A percentile compares a stretch with the other conserved stretches of the same genome.
phyloP scores from a whole-genome alignment of 768 basidiomycete genomes.

The Strobilomyces confusus region DNA sequence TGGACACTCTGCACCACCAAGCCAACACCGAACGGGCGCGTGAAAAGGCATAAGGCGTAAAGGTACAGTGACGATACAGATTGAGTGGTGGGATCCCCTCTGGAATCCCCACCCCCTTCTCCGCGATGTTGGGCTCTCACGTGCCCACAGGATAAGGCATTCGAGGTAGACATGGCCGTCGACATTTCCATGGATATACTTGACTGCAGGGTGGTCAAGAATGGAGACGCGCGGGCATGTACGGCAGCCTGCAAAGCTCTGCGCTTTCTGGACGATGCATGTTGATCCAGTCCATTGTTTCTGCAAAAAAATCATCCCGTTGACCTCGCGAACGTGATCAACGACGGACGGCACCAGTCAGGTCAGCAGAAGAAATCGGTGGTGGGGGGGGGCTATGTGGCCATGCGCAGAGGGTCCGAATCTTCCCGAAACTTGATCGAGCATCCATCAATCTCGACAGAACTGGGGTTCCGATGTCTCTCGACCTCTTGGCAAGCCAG shows the following conservation, averaged over 20 bases:
- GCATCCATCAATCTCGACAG: slow-evolving; percentile 70
- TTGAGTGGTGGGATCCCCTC: slow-evolving; percentile 68
- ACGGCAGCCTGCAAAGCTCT: too few relatives aligned
- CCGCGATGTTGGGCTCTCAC: slow-evolving; percentile 58
- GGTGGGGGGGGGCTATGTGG: too few relatives aligned
- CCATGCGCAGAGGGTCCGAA: slow-evolving; percentile 60
- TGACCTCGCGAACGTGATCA: too few relatives aligned
- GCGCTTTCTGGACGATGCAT: too few relatives aligned
- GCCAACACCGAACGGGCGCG: background rate
- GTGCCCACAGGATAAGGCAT: slow-evolving; percentile 55
- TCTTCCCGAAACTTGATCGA: slow-evolving; percentile 75
- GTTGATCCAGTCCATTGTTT: too few relatives aligned
- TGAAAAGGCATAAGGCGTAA: background rate
- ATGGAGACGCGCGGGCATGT: slow-evolving; percentile 55
- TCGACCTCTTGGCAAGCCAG: slow-evolving; percentile 63
- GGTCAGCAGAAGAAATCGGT: too few relatives aligned
- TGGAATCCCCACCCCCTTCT: slow-evolving; percentile 75
- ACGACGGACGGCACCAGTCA: too few relatives aligned
- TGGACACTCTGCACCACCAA: slow-evolving; percentile 59
- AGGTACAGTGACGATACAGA: slow-evolving; percentile 67
- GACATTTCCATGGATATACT: slow-evolving; percentile 70
- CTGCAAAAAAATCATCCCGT: too few relatives aligned
- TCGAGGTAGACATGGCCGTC: slow-evolving; percentile 64
- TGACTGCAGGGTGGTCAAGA: slow-evolving; percentile 58
- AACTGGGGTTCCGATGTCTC: slow-evolving; percentile 61